Base-by-base conservation (phyloP, 345 rosid genomes). In the Gossypium bickii region DNA sequence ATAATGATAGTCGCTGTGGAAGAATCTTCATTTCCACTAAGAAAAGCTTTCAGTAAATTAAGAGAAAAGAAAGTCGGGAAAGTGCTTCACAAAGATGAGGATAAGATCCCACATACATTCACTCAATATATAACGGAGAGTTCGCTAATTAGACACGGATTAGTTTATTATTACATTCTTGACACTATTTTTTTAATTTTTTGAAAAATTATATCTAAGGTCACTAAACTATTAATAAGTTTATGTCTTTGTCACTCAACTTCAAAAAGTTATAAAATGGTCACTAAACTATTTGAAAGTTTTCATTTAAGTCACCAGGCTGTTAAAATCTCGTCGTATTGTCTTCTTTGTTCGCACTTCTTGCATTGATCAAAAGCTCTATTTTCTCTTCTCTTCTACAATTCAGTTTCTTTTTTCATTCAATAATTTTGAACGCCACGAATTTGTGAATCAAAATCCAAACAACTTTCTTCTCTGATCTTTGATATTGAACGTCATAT, bases 21-120 rank as follows among this genome's bases (percentile, higher is more conserved):
- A 87, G 76, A 4, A 85, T 83, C 7, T 76, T 86, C 87, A 86
- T 86, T 49, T 78, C 48, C 12, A 47, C 9, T 27, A 0, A 17
- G 27, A 17, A 52, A 29, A 2, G 3, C 15, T 25, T 27, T 49
- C 17, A 63, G 24, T 52, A 56, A 55, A 75, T 55, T 27, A 59
- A 5, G 38, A 24, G 38, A 52, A 15, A 56, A 25, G 7, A 2
- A 52, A 13, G 15, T 2, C 1, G 4, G n/a, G 12, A 6, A 17
- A 52, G 44, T 13, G 44, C 66, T 61, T 27, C 9, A 12, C 1
- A 43, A 58, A 44, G 55, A 57, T 9, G 24, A 69, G 63, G 78
- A 73, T 45, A 62, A 73, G 58, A 70, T 17, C 47, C 11, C 17
- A n/a, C 1, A 4, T 29, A 17, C 25, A 70, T 1, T 9, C 55